A percentile compares a stretch with the other conserved stretches of the same genome.
Conservation (phyloP, 2,329 filamentous ascomycete genomes). For the Rachicladosporium sp. region DNA sequence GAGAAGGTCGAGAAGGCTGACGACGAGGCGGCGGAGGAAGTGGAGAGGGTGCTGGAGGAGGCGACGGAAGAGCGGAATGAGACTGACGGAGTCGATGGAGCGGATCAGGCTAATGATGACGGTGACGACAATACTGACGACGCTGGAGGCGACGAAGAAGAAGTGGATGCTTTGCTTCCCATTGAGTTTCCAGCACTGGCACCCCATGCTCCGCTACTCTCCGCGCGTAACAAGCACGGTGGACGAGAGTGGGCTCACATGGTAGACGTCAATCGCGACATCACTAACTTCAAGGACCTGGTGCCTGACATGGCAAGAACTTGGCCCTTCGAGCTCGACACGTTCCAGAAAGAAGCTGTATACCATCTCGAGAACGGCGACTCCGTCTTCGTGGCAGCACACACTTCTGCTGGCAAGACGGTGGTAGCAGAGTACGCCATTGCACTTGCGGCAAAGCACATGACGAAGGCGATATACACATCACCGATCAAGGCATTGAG, state of each 20-base stretch:
- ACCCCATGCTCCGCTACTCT: conserved; percentile 63
- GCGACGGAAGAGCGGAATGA: conserved; percentile 23
- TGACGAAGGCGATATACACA: conserved; percentile 99
- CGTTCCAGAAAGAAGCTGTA: conserved; percentile 95
- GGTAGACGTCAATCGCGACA: conserved; percentile 87
- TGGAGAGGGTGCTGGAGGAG: conserved; percentile 51
- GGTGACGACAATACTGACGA: conserved; percentile 30
- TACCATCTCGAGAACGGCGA: conserved; percentile 95
- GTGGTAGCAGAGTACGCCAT: conserved; percentile 98
- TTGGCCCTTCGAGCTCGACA: conserved; percentile 95
- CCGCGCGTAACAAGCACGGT: conserved; percentile 58
- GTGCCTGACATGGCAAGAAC: conserved; percentile 93
- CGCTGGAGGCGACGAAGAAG: conserved; percentile 35
- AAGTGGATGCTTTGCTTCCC: conserved; percentile 77
- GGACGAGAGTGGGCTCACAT: conserved; percentile 95
- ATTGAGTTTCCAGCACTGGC: conserved; percentile 88
- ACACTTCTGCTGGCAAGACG: conserved; percentile 95
- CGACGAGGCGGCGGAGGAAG: conserved; percentile 48
- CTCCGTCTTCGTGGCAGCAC: conserved; percentile 93
- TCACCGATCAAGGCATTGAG: conserved; percentile 97
- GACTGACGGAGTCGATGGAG: conserved; percentile 14
- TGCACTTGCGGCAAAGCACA: conserved; percentile 88
- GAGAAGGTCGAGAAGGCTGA: conserved; percentile 47
- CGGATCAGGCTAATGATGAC: conserved; percentile 17
- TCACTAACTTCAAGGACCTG: conserved; percentile 84